phyloP scores from a whole-genome alignment of 371 early-diverging fungal genomes.

The Homolaphlyctis polyrhiza region DNA sequence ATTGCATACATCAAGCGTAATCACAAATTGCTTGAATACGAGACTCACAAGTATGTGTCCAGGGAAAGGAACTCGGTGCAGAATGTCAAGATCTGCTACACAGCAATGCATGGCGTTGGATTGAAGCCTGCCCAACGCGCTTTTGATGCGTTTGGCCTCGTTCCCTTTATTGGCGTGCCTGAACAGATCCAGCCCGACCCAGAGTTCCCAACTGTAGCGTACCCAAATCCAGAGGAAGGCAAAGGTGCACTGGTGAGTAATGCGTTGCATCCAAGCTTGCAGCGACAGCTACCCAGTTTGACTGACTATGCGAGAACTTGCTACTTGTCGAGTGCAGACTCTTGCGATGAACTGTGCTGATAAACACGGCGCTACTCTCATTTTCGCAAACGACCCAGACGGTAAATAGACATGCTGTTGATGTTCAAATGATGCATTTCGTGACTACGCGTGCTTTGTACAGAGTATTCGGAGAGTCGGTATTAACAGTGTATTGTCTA shows the following conservation, averaged over 20 bases:
- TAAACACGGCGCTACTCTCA: conserved; percentile 47
- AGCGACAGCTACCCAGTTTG: neutral
- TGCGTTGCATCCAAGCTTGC: neutral
- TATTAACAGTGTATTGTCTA: no score
- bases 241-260: conserved; percentile 67
- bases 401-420: conserved; percentile 40
- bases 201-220: conserved; percentile 83
- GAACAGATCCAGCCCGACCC: conserved; percentile 81
- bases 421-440: no score
- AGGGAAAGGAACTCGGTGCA: conserved; percentile 46
- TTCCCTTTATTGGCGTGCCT: conserved; percentile 56
- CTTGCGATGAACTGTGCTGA: conserved; percentile 77
- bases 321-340: conserved; percentile 12
- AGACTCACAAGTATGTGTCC: conserved; percentile 1
- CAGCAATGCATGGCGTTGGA: conserved; percentile 97
- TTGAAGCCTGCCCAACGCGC: conserved; percentile 65
- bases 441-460: no score
- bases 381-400: conserved; percentile 98
- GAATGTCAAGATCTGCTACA: conserved; percentile 74
- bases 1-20: no score
- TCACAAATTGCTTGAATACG: neutral
- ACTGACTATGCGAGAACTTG: neutral
- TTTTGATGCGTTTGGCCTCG: conserved; percentile 64
- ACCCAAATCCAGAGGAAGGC: conserved; percentile 82
- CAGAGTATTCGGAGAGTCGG: no score